Base-by-base conservation (phyloP, 495 filamentous ascomycete genomes). In the Xylaria scruposa region DNA sequence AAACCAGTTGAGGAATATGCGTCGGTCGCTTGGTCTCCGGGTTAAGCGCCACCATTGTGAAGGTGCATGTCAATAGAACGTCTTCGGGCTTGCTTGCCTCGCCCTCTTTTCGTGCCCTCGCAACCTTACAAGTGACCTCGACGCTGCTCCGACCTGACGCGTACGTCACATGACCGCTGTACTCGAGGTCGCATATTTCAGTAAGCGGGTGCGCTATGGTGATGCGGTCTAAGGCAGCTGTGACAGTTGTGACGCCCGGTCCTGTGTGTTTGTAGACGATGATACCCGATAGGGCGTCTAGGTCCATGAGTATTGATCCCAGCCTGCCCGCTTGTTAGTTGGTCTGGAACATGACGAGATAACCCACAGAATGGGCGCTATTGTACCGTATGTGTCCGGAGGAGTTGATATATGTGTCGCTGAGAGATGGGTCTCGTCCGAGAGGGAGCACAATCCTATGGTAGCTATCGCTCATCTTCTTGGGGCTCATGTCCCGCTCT, bases 231-330 rank as follows among this genome's bases (percentile, higher is more conserved):
- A 92, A 90, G 3, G 92, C 91, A 4, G 93, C 93, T 3, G 93
- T 97, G 38, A 97, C 93, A 6, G 90, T 94, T 3, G 91, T 92
- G 3, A 93, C 92, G 3, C 81, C 82, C 33, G 92, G 91, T 4
- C 93, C 93, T 0, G 93, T 94, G 76, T 95, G 93, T 61, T 93
- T 92, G 77, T 94, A 94, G 29, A 92, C 92, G 67, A 97, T 87
- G 19, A 95, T 85, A 21, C 93, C 93, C 1, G 93, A 91, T 10
- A 95, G 77, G 1, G 93, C 93, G 81, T 95, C 93, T 9, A 97
- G 85, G 70, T 95, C 93, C 90, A 94, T 94, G 70, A 95, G 86
- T 19, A 94, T 79, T 0, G 91, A 89, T 0, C 93, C 93, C 7
- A 94, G 82, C 26, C 80, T 71, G 47, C 33, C 10, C 47, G 33